Evolutionary conservation across 23 red algal species (phyloP).

Genomic region (Gracilaria gracilis): DNA sequence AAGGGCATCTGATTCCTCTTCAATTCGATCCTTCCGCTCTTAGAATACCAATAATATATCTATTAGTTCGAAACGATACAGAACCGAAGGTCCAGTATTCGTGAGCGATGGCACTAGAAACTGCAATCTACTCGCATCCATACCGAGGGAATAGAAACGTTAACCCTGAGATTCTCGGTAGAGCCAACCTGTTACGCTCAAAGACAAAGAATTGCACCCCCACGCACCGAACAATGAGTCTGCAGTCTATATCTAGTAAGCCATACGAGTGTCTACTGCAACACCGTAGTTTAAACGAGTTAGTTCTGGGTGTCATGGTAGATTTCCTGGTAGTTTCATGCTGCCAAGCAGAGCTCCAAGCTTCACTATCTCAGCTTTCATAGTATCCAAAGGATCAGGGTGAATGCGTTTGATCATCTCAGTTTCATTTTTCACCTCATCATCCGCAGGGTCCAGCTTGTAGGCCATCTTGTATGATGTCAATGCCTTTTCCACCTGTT

Average conservation of each 20-base stretch:
- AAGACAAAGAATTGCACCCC: no score
- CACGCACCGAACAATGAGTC: no score
- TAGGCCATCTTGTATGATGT: slow-evolving; percentile 51
- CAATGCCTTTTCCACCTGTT: slow-evolving; percentile 58
- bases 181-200: no score
- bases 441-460: slow-evolving; percentile 67
- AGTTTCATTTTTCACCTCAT: slow-evolving; percentile 64
- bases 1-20: no score
- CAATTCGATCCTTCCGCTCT: no score
- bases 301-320: neutral
- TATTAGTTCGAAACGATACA: no score
- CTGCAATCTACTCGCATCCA: no score
- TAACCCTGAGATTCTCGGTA: no score
- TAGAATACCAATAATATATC: no score
- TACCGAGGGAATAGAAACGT: no score
- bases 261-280: neutral
- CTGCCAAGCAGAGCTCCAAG: slow-evolving; percentile 58
- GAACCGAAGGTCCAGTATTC: no score
- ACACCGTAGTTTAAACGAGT: neutral
- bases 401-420: slow-evolving; percentile 38
- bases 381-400: slow-evolving; percentile 53
- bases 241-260: neutral
- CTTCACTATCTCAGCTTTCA: slow-evolving; percentile 65
- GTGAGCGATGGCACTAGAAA: no score
- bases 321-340: slow-evolving; percentile 63